A percentile compares a stretch with the other conserved stretches of the same genome.
phyloP scores from a whole-genome alignment of 73 alveolate species.

The Tetrahymena elliotti region DNA sequence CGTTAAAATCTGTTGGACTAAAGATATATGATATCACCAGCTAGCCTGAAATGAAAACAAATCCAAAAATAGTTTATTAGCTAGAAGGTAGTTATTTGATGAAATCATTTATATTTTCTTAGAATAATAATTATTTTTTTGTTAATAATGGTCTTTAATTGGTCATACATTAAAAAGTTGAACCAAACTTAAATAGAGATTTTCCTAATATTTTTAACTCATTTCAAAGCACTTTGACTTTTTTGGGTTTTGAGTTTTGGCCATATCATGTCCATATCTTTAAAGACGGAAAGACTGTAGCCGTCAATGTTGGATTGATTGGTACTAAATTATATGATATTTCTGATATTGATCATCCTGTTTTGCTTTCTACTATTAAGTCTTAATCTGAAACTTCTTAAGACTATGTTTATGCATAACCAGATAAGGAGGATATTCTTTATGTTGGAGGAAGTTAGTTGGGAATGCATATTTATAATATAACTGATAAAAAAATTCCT shows the following conservation, averaged over 20 bases:
- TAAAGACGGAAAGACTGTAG: not conserved
- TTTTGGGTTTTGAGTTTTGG: not conserved
- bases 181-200: not conserved
- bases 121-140: not conserved
- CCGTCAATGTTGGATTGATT: not conserved
- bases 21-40: not conserved
- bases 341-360: not conserved
- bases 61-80: not conserved
- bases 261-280: not conserved
- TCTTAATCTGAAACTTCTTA: not conserved
- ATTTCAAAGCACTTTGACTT: not conserved
- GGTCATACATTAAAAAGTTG: not conserved
- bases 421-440: not conserved
- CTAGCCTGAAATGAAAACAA: not conserved
- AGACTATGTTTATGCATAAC: not conserved
- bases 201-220: not conserved
- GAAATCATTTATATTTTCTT: not conserved
- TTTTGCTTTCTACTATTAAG: not conserved
- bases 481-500: not conserved
- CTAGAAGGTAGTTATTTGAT: not conserved
- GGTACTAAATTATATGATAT: not conserved
- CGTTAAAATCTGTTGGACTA: not conserved
- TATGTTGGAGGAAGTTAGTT: not conserved
- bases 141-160: not conserved
- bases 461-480: not conserved